A percentile compares a stretch with the other conserved stretches of the same genome.
phyloP scores from a whole-genome alignment of 495 filamentous ascomycete genomes.

The Astrothelium macrocarpum region DNA sequence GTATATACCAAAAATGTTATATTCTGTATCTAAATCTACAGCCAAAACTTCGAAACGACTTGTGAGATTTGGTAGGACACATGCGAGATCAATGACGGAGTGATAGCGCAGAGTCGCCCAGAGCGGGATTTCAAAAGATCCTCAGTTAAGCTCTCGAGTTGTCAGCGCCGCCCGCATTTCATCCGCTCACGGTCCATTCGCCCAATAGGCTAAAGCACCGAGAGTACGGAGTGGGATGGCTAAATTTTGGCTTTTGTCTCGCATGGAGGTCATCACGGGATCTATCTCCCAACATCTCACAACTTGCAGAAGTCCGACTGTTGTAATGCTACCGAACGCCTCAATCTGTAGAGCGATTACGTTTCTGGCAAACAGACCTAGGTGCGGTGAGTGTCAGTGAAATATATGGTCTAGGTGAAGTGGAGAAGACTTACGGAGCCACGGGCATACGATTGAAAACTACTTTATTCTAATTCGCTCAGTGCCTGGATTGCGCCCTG shows the following conservation, averaged over 20 bases:
- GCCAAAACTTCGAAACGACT: too few relatives aligned
- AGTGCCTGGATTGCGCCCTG: background rate
- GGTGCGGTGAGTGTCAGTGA: background rate
- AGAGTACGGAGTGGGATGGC: background rate
- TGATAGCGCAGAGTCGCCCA: conserved; percentile 2
- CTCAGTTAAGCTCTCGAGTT: background rate
- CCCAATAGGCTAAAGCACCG: background rate
- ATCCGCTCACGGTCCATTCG: background rate
- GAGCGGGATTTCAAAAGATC: background rate
- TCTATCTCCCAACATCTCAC: conserved; percentile 1
- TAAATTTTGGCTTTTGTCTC: conserved; percentile 4
- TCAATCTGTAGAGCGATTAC: background rate
- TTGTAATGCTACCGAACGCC: background rate
- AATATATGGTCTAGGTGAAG: background rate
- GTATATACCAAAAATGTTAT: background rate
- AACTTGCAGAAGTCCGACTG: background rate
- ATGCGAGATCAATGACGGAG: background rate
- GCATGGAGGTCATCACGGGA: background rate
- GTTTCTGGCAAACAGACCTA: conserved; percentile 1
- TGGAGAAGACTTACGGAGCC: background rate
- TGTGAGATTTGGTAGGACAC: background rate
- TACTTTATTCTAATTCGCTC: conserved; percentile 1
- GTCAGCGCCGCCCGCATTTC: background rate
- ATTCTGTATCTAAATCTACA: background rate
- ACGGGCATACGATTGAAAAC: conserved; percentile 7